Percentiles rank a stretch among this genome's conserved stretches.
Conservation (phyloP, 768 basidiomycete species). For the Piloderma croceum region DNA sequence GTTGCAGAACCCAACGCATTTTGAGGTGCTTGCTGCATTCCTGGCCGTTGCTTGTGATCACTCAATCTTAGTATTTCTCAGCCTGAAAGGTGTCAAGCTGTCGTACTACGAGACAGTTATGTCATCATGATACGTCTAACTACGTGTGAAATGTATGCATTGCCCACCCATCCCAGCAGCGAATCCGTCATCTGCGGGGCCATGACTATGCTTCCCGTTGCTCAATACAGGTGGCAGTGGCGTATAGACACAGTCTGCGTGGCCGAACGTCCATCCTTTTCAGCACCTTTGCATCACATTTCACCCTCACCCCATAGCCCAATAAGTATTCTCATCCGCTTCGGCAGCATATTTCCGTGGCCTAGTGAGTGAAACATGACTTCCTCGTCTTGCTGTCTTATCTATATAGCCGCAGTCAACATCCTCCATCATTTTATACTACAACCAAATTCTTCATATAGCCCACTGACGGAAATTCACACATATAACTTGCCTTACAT, state of each 20-base stretch:
- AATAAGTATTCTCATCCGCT: slow-evolving; percentile 54
- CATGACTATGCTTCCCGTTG: slow-evolving; percentile 37
- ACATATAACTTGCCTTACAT: slow-evolving; percentile 39
- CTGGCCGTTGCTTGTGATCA: not conserved
- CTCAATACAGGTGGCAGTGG: slow-evolving; percentile 49
- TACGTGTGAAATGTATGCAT: slow-evolving; percentile 39
- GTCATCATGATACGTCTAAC: slow-evolving; percentile 40
- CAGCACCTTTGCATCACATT: slow-evolving; percentile 9
- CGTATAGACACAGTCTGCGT: slow-evolving; percentile 48
- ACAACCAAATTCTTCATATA: slow-evolving; percentile 37
- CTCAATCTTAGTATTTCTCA: slow-evolving; percentile 11
- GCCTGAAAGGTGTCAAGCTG: slow-evolving; percentile 37
- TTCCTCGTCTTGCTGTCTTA: too few relatives aligned
- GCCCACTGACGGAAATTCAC: slow-evolving; percentile 17
- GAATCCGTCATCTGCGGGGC: slow-evolving; percentile 10
- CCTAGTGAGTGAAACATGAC: too few relatives aligned
- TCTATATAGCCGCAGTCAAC: too few relatives aligned
- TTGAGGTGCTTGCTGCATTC: slow-evolving; percentile 20
- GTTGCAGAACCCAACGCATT: slow-evolving; percentile 30
- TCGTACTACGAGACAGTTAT: slow-evolving; percentile 37
- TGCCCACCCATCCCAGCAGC: slow-evolving; percentile 23
- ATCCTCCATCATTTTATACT: slow-evolving; percentile 59
- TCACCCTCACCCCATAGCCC: slow-evolving; percentile 18
- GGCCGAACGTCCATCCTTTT: slow-evolving; percentile 27
- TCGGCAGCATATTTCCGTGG: slow-evolving; percentile 34